Base-by-base conservation (phyloP, 2,329 filamentous ascomycete species). In the Fusarium begoniae region DNA sequence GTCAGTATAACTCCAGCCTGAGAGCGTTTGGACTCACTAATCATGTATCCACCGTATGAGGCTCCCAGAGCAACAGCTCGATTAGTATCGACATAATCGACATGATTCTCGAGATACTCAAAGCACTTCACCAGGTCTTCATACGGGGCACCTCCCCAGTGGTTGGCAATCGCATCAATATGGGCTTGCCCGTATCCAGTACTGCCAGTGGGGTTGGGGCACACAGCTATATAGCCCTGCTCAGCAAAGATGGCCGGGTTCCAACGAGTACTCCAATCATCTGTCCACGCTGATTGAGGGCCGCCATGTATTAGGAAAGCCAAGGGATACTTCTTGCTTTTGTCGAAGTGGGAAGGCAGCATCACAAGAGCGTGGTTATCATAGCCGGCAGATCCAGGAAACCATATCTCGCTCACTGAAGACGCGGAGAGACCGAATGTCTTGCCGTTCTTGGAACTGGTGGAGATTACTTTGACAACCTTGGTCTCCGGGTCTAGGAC, bases 71-170 rank as follows among this genome's bases (percentile, higher is more conserved):
- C 93, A 2, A 96, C 93, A 4, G 93, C 90, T 17, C 90, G 87
- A 8, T 85, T 81, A 1, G 89, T 92, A 79, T 96, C 93, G 43
- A 95, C 89, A 75, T 91, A 94, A 3, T 85, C 80, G 76, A 95
- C 81, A 63, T 93, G 87, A 37, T 89, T 82, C 73, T 89, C 87
- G 51, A 97, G 88, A 81, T 93, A 90, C 74, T 96, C 91, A 79
- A 95, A 94, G 69, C 91, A 92, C 69, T 91, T 90, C 35, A 93
- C 93, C 24, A 98, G 86, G 79, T 98, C 95, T 37, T 93, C 83
- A 80, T 97, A 98, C 0, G 95, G 95, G 43, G 90, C 87, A 10
- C 94, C 94, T 72, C 95, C 95, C 95, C 95, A 98, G 73, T 97
- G 88, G 63, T 90, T 87, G 57, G 89, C 86, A 78, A 98, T 97